Evolutionary conservation across 192 early-diverging fungal genomes (phyloP).

Genomic region (Gonapodya sp.): DNA sequence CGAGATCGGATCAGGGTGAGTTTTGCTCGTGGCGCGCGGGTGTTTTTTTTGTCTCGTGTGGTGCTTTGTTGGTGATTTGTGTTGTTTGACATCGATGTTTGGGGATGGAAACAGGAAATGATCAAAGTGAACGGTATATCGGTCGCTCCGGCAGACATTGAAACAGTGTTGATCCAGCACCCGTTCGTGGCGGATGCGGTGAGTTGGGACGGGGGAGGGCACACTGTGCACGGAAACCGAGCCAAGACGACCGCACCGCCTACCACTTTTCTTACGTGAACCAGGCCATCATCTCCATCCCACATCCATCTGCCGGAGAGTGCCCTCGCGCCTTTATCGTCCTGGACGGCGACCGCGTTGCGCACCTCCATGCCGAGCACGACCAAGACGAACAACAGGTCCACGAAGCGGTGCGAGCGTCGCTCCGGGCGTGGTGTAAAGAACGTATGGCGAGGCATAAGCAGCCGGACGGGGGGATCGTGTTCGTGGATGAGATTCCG

Average conservation of each 20-base stretch:
- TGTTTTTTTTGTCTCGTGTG: too few relatives aligned
- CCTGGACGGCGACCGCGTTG: not conserved
- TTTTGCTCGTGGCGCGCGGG: not conserved
- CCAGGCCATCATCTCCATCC: not conserved
- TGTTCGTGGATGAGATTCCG: constrained; percentile 3
- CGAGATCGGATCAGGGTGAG: constrained; percentile 6
- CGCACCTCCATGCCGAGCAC: not conserved
- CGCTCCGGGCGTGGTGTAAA: not conserved
- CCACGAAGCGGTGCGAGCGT: not conserved
- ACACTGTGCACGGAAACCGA: not conserved
- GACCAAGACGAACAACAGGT: not conserved
- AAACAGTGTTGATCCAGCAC: constrained; percentile 4
- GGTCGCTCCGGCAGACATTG: constrained; percentile 6
- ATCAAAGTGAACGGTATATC: constrained; percentile 8
- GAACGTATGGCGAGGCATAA: constrained; percentile 41
- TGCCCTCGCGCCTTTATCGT: not conserved
- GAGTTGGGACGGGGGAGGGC: not conserved
- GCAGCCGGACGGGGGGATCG: constrained; percentile 49
- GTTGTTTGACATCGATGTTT: not conserved
- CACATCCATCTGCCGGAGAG: not conserved
- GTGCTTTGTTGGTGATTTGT: not conserved
- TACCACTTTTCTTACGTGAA: too few relatives aligned
- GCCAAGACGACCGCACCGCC: too few relatives aligned
- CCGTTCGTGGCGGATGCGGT: constrained; percentile 9
- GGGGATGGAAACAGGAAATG: not conserved